These are phyloP conservation scores for Cicer yamashitae DNA, from an alignment of 306 rosid genomes.

Conservation along the genomic window DNA sequence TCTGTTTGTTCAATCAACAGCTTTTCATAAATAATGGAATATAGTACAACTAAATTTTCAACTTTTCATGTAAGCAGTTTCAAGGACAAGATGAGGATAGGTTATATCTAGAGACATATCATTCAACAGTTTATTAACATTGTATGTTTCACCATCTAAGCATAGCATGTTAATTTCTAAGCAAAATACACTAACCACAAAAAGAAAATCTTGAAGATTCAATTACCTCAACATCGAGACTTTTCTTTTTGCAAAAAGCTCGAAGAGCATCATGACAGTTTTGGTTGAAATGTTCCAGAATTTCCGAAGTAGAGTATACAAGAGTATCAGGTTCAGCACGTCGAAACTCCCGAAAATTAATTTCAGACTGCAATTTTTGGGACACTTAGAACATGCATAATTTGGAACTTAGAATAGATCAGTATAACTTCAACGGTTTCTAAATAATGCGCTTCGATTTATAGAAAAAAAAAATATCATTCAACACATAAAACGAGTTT, in stretches of 20 bases:
- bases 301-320: slow-evolving; percentile 58
- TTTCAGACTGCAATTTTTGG: slow-evolving; percentile 70
- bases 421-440: slow-evolving; percentile 9
- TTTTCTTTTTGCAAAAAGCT: slow-evolving; percentile 91
- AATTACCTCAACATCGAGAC: slow-evolving; percentile 81
- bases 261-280: slow-evolving; percentile 67
- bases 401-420: slow-evolving; percentile 24
- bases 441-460: slow-evolving; percentile 38
- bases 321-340: slow-evolving; percentile 91
- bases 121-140: slow-evolving; percentile 6
- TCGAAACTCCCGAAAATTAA: slow-evolving; percentile 72
- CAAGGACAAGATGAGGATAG: not conserved
- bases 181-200: slow-evolving; percentile 23
- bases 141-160: slow-evolving; percentile 12
- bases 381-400: slow-evolving; percentile 33
- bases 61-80: slow-evolving; percentile 2
- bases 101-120: slow-evolving; percentile 21
- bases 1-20: not conserved
- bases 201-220: slow-evolving; percentile 15
- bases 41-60: not conserved
- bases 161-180: slow-evolving; percentile 26
- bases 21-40: slow-evolving; percentile 2
- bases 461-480: slow-evolving; percentile 16
- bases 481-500: slow-evolving; percentile 18
- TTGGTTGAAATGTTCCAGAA: slow-evolving; percentile 63